phyloP scores from a whole-genome alignment of 2,329 filamentous ascomycete species.

The Daldinia sp. region DNA sequence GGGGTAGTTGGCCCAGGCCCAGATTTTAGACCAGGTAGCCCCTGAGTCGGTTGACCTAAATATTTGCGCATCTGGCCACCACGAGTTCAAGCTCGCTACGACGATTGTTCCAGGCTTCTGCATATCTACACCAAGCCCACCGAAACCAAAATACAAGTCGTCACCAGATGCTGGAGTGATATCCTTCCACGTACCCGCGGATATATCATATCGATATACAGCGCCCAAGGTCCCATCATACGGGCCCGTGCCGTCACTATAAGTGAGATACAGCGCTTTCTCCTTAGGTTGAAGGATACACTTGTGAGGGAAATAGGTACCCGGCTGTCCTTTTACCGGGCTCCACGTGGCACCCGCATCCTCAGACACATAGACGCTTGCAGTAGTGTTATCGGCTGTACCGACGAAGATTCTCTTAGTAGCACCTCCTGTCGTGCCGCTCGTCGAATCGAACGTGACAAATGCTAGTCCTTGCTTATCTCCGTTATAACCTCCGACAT shows the following conservation, averaged over 20 bases:
- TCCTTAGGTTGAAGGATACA: slow-evolving; percentile 59
- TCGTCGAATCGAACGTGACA: slow-evolving; percentile 64
- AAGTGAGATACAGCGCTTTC: slow-evolving; percentile 63
- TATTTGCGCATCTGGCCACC: slow-evolving; percentile 66
- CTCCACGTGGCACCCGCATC: slow-evolving; percentile 63
- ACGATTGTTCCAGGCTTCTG: slow-evolving; percentile 64
- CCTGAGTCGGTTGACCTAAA: slow-evolving; percentile 65
- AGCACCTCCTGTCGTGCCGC: slow-evolving; percentile 53
- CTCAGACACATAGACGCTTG: slow-evolving; percentile 62
- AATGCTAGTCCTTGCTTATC: slow-evolving; percentile 60
- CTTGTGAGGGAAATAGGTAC: slow-evolving; percentile 62
- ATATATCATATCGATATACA: slow-evolving; percentile 63
- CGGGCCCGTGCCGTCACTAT: slow-evolving; percentile 63
- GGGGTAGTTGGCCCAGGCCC: slow-evolving; percentile 60
- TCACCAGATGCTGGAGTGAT: slow-evolving; percentile 62
- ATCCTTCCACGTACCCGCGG: slow-evolving; percentile 58
- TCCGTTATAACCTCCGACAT: slow-evolving; percentile 54
- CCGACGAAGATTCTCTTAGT: slow-evolving; percentile 66
- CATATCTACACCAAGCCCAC: slow-evolving; percentile 62
- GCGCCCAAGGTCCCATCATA: slow-evolving; percentile 64
- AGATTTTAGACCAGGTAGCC: slow-evolving; percentile 61
- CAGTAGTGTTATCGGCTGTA: slow-evolving; percentile 60
- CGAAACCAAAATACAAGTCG: slow-evolving; percentile 62
- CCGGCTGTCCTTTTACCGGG: slow-evolving; percentile 59
- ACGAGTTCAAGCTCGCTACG: slow-evolving; percentile 64